Evolutionary conservation across 257 asterid genomes (phyloP).

Genomic region (Jaltomata sinuosa): DNA sequence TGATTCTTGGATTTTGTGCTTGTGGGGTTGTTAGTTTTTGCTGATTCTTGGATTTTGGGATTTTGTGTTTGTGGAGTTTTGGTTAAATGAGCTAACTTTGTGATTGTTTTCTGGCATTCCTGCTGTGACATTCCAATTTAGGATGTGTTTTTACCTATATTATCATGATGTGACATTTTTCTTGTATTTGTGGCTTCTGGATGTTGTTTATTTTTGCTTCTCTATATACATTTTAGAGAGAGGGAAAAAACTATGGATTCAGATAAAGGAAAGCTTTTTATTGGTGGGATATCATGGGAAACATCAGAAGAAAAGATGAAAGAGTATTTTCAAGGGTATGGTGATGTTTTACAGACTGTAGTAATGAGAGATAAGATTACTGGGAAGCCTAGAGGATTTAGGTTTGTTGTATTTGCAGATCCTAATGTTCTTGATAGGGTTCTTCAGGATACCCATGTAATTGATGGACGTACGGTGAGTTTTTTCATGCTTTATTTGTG

Average conservation of each 20-base stretch:
- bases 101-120: too few relatives aligned
- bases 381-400: constrained; percentile 78
- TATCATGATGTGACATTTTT: too few relatives aligned
- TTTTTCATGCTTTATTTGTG: too few relatives aligned
- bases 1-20: too few relatives aligned
- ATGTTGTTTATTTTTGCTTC: too few relatives aligned
- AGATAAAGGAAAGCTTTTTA: neutral
- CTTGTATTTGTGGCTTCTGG: too few relatives aligned
- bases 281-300: constrained; percentile 90
- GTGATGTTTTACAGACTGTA: constrained; percentile 66
- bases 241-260: too few relatives aligned
- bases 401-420: neutral
- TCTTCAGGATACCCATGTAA: constrained; percentile 4
- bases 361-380: constrained; percentile 69
- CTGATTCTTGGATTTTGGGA: neutral
- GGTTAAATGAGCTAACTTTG: neutral
- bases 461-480: constrained; percentile 1
- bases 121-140: neutral
- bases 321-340: constrained; percentile 62
- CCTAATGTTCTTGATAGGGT: neutral
- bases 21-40: neutral
- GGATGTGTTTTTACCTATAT: neutral
- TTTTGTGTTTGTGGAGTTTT: neutral
- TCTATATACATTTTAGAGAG: neutral
- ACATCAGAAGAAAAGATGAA: constrained; percentile 60